Conservation (phyloP, 805 yeast genomes). For the Lipomyces sp. region DNA sequence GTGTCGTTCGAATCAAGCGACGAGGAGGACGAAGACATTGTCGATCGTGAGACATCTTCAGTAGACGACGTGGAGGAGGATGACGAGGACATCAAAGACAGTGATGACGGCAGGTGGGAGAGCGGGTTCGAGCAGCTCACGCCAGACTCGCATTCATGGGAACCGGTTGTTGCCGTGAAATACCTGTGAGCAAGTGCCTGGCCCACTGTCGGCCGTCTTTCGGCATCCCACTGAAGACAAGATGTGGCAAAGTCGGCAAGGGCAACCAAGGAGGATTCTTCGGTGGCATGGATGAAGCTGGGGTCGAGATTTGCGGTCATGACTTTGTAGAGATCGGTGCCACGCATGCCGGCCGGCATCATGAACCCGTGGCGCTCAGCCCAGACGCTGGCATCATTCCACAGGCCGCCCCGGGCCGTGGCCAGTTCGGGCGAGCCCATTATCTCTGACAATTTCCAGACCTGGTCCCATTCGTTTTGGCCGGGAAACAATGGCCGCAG, state of each 20-base stretch:
- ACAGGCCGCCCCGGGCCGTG: slow-evolving; percentile 62
- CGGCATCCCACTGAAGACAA: slow-evolving; percentile 81
- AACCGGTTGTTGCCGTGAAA: slow-evolving; percentile 16
- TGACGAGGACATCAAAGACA: too few relatives aligned
- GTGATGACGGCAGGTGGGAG: too few relatives aligned
- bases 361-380: slow-evolving; percentile 60
- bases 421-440: slow-evolving; percentile 72
- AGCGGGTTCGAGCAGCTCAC: too few relatives aligned
- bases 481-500: slow-evolving; percentile 87
- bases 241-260: slow-evolving; percentile 30
- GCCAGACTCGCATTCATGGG: not conserved
- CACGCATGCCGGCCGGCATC: slow-evolving; percentile 50
- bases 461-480: slow-evolving; percentile 74
- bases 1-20: not conserved
- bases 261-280: not conserved
- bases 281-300: not conserved
- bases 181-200: slow-evolving; percentile 31
- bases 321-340: slow-evolving; percentile 16
- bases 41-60: not conserved
- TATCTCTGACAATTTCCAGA: slow-evolving; percentile 64
- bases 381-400: slow-evolving; percentile 66
- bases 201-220: slow-evolving; percentile 38
- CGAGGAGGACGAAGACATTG: not conserved
- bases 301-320: not conserved
- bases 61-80: too few relatives aligned